These are phyloP conservation scores for Grosmannia penicillata DNA, from an alignment of 2,329 filamentous ascomycete genomes.

Conservation along the genomic window DNA sequence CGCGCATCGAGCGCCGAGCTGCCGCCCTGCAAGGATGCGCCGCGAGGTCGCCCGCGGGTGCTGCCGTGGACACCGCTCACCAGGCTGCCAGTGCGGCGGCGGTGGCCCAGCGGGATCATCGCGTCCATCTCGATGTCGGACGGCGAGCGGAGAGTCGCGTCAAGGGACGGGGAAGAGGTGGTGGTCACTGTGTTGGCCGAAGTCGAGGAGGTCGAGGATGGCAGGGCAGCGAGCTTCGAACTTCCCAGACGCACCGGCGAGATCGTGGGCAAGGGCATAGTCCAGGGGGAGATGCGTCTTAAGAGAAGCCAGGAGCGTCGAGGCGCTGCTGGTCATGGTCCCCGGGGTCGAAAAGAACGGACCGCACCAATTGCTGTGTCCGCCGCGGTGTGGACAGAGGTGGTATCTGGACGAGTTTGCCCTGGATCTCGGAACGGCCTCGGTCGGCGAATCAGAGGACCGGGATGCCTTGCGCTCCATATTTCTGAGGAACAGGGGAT, in stretches of 20 bases:
- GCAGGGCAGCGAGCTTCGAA: not conserved
- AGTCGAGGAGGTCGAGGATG: not conserved
- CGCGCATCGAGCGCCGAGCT: no score
- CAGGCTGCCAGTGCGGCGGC: slow-evolving; percentile 40
- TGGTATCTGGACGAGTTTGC: no score
- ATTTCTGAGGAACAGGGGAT: no score
- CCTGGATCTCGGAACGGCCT: no score
- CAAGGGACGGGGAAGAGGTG: not conserved
- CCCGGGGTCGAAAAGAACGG: no score
- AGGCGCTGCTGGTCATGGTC: no score
- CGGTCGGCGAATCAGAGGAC: no score
- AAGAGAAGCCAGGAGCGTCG: no score
- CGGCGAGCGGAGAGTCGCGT: slow-evolving; percentile 4
- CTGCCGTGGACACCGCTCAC: slow-evolving; percentile 21
- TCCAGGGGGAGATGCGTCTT: not conserved
- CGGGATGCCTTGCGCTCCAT: no score
- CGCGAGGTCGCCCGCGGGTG: not conserved
- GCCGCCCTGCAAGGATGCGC: not conserved
- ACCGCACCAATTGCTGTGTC: no score
- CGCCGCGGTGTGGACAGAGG: no score
- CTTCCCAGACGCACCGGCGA: not conserved
- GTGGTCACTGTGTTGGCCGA: slow-evolving; percentile 1
- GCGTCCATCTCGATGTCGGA: slow-evolving; percentile 42
- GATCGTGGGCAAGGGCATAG: slow-evolving; percentile 4
- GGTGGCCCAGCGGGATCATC: slow-evolving; percentile 32